Conservation (phyloP, 2,329 filamentous ascomycete genomes). For the Leptosphaerulina australis region DNA sequence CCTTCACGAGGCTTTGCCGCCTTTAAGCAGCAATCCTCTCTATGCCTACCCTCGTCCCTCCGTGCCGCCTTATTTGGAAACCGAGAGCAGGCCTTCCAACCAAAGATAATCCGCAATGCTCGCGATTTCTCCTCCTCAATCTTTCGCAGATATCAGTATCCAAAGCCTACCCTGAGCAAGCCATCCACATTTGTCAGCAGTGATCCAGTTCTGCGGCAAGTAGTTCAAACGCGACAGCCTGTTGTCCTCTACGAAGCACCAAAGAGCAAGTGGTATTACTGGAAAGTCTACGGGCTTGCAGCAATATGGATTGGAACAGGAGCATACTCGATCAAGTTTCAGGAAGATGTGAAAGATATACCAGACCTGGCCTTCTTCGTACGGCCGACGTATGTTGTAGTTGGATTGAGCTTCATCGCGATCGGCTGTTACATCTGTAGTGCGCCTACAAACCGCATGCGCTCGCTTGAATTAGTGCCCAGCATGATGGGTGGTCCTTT, state of each 20-base stretch:
- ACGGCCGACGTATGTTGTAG: constrained; percentile 41
- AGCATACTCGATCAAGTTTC: constrained; percentile 40
- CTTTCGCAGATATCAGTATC: constrained; percentile 33
- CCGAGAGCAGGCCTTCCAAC: constrained; percentile 31
- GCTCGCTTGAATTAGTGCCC: constrained; percentile 40
- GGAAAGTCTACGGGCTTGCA: constrained; percentile 38
- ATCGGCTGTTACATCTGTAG: constrained; percentile 43
- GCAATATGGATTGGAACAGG: constrained; percentile 35
- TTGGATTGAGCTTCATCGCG: constrained; percentile 34
- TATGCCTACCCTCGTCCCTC: constrained; percentile 44
- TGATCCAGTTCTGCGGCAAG: constrained; percentile 44
- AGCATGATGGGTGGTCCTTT: constrained; percentile 36
- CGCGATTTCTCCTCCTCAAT: constrained; percentile 36
- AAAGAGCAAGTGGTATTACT: constrained; percentile 33
- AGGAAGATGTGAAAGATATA: constrained; percentile 38
- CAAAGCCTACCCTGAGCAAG: constrained; percentile 15
- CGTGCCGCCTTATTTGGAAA: constrained; percentile 38
- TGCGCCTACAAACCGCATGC: constrained; percentile 39
- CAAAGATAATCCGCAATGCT: constrained; percentile 17
- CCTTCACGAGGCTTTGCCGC: constrained; percentile 39
- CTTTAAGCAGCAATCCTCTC: constrained; percentile 33
- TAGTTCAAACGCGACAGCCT: constrained; percentile 38
- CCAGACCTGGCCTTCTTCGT: constrained; percentile 42
- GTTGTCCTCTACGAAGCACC: constrained; percentile 45
- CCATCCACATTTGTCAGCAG: constrained; percentile 26